A percentile compares a stretch with the other conserved stretches of the same genome.
These are phyloP conservation scores for Solanum ahanhuiri DNA, from an alignment of 257 asterid species.

Conservation along the genomic window DNA sequence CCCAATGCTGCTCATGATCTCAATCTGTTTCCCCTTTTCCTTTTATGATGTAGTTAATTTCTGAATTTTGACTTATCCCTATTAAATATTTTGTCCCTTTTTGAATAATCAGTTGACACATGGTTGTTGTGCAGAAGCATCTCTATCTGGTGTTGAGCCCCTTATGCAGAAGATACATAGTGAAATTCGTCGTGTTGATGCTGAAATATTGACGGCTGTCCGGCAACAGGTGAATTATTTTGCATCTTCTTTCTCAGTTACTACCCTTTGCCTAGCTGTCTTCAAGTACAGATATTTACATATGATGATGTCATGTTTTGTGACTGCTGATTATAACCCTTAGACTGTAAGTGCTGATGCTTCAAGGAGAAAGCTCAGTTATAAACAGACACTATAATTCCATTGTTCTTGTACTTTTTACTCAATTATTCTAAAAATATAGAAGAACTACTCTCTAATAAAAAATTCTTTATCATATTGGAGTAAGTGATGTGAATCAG, in stretches of 20 bases:
- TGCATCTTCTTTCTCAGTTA: not conserved
- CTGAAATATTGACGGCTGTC: conserved; percentile 76
- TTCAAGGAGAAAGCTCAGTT: not conserved
- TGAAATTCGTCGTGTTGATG: conserved; percentile 83
- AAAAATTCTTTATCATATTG: not conserved
- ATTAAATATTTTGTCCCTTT: not conserved
- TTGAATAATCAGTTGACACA: conserved; percentile 7
- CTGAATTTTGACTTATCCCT: not conserved
- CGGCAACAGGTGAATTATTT: conserved; percentile 77
- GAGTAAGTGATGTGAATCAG: not conserved
- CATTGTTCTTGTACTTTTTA: not conserved
- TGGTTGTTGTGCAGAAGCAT: conserved; percentile 62
- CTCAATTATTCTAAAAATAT: not conserved
- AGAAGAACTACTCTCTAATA: not conserved
- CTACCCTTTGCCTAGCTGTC: not conserved
- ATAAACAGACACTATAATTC: not conserved
- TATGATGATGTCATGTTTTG: not conserved
- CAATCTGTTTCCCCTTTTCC: not conserved
- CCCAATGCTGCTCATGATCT: not conserved
- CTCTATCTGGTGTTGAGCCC: conserved; percentile 92
- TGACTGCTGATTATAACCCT: not conserved
- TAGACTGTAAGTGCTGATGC: not conserved
- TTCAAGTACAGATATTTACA: not conserved
- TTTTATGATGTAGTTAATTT: not conserved
- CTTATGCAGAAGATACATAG: conserved; percentile 86